These are phyloP conservation scores for Macrolepiota fuliginosa DNA, from an alignment of 768 basidiomycete genomes.

Conservation along the genomic window DNA sequence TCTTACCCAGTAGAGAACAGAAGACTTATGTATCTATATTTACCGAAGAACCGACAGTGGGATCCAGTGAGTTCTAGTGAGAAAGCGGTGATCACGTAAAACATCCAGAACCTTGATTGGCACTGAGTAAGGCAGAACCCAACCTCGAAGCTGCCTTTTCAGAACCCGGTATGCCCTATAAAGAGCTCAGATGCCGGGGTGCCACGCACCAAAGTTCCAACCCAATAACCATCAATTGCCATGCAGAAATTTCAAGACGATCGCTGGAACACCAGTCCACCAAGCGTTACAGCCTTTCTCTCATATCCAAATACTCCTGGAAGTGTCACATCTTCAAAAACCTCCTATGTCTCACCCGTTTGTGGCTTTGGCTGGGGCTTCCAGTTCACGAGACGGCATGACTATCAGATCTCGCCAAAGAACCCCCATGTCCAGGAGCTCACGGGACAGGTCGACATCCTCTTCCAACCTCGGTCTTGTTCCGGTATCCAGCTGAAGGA, in stretches of 20 bases:
- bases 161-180: too few relatives aligned
- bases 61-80: too few relatives aligned
- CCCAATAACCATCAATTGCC: not conserved
- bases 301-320: not conserved
- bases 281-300: not conserved
- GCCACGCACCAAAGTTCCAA: too few relatives aligned
- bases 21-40: too few relatives aligned
- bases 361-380: slow-evolving; percentile 6
- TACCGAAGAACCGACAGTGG: too few relatives aligned
- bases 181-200: too few relatives aligned
- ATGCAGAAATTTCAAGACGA: slow-evolving; percentile 1
- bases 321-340: not conserved
- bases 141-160: too few relatives aligned
- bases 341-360: not conserved
- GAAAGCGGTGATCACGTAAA: too few relatives aligned
- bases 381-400: not conserved
- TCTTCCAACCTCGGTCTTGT: not conserved
- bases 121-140: not conserved
- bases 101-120: not conserved
- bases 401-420: not conserved
- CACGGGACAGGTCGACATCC: not conserved
- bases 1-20: too few relatives aligned
- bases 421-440: slow-evolving; percentile 3
- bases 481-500: not conserved
- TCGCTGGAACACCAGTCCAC: not conserved